Evolutionary conservation across 2,329 filamentous ascomycete genomes (phyloP).

Genomic region (Fusarium nygamai): DNA sequence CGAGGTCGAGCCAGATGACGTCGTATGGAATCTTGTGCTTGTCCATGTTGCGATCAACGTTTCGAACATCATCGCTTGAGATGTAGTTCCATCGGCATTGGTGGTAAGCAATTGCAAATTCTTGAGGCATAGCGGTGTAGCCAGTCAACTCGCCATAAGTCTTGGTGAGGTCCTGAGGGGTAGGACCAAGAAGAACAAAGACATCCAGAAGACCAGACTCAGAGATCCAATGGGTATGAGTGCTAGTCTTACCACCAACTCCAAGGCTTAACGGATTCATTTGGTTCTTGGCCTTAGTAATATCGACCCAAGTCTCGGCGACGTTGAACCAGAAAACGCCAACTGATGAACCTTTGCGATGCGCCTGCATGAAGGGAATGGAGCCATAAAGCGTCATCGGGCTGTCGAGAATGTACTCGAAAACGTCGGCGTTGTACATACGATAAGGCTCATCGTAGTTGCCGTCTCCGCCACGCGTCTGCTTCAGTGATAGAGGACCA

Average conservation of each 20-base stretch:
- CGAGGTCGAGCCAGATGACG: slow-evolving; percentile 98
- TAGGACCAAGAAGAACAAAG: slow-evolving; percentile 93
- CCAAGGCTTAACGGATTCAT: slow-evolving; percentile 83
- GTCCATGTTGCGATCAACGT: slow-evolving; percentile 96
- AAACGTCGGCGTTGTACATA: slow-evolving; percentile 95
- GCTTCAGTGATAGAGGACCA: slow-evolving; percentile 85
- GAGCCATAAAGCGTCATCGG: slow-evolving; percentile 99
- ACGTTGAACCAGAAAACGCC: slow-evolving; percentile 98
- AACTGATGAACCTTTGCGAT: slow-evolving; percentile 91
- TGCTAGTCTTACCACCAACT: slow-evolving; percentile 74
- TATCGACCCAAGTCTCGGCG: slow-evolving; percentile 97
- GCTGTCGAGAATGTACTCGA: slow-evolving; percentile 96
- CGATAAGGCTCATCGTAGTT: slow-evolving; percentile 91
- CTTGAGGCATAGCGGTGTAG: slow-evolving; percentile 88
- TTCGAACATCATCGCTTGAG: slow-evolving; percentile 94
- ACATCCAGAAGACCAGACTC: slow-evolving; percentile 90
- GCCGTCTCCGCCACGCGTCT: slow-evolving; percentile 88
- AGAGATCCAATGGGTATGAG: slow-evolving; percentile 96
- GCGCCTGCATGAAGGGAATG: slow-evolving; percentile 98
- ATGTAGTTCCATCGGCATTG: slow-evolving; percentile 99
- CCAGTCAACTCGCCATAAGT: slow-evolving; percentile 91
- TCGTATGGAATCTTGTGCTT: slow-evolving; percentile 96
- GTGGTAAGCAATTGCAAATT: slow-evolving; percentile 93
- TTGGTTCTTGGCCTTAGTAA: slow-evolving; percentile 79
- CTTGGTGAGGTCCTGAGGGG: slow-evolving; percentile 81